Evolutionary conservation across 805 yeast genomes (phyloP), one percentile per base, ranked within the genome.

Genomic region (Pichia deserticola): DNA sequence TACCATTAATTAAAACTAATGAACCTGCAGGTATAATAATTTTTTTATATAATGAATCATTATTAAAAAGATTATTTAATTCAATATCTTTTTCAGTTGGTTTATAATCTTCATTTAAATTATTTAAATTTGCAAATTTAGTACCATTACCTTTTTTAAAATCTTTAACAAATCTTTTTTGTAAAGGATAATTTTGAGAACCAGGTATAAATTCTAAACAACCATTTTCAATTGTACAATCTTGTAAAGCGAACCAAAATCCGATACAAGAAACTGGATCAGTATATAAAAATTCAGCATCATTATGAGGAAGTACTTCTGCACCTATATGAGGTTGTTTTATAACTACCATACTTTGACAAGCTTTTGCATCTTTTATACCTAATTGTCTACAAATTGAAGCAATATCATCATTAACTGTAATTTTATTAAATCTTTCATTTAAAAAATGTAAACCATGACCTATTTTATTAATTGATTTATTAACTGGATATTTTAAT

Each of bases 181-280:
- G 69, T 4, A 86, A 72, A 1, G 81, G 80, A 36, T 70, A 68
- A 7, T 65, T 68, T 60, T 86, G 93, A 4, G 87, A 77, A 0
- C 90, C 92, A 0, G 90, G 89, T 13, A 77, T 71, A 57, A 74
- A 84, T 51, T 80, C 75, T 20, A 86, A 67, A 51, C 92, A 84
- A 0, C 95, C 93, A 63, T 86, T 86, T 5, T 65, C 67, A 2
- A 61, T 50, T 1, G 83, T 80, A 61, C 93, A 86, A 57, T 84
- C 86, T 57, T 86, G 89, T 54, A 86, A 65, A 0, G 93, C 90
- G 60, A 81, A 78, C 95, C 95, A 86, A 61, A 83, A 86, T 3
- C 95, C 95, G 38, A 85, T 63, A 1, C 89, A 88, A 3, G 79
- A 68, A 46, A 76, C 81, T 4, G 95, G 95, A 15, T 78, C 69